Base-by-base conservation (phyloP, 1,284 basidiomycete species). In the Trametes polyzona region DNA sequence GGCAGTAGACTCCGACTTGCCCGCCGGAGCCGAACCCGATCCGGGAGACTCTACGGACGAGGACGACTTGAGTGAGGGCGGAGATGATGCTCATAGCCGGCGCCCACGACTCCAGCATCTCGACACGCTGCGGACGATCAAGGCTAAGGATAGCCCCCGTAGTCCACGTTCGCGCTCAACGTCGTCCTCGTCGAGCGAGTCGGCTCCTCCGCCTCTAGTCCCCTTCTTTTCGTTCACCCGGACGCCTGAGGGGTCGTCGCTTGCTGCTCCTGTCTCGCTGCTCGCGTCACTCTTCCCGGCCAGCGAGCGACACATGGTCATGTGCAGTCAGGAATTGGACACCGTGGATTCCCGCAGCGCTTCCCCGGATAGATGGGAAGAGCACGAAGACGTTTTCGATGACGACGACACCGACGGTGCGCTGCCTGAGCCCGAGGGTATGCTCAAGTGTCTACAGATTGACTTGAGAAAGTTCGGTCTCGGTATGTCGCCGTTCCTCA, bases 201-300 rank as follows among this genome's bases (percentile, higher is more conserved):
- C 53, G 42, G 62, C 48, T 56, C 51, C 52, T 1, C 58, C 58
- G 17, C 65, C 60, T 11, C 59, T 71, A 19, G 78, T 86, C n/a
- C 83, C 87, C 8, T 89, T 90, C 73, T 90, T 89, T 71, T 87
- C 82, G 60, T 87, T 90, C 69, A 90, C 88, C n/a, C 78, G 86
- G 58, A 88, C 87, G 16, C 71, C 78, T n/a, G 88, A 90, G 73
- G 86, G 87, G 6, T 86, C 86, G 26, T 88, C 88, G 19, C 73
- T 90, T 52, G 88, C 87, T 2, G 83, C 87, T 1, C 84, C 87
- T 47, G 82, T 83, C 5, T 74, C 79, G 42, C 69, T 85, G 27
- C 79, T 90, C 6, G 83, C 87, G 14, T 74, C 81, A 24, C 73
- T 90, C 7, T 90, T 90, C 68, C 84, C 86, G 19, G 80, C 80